Conservation (phyloP, 2,329 filamentous ascomycete genomes). For the Clonostachys solani region DNA sequence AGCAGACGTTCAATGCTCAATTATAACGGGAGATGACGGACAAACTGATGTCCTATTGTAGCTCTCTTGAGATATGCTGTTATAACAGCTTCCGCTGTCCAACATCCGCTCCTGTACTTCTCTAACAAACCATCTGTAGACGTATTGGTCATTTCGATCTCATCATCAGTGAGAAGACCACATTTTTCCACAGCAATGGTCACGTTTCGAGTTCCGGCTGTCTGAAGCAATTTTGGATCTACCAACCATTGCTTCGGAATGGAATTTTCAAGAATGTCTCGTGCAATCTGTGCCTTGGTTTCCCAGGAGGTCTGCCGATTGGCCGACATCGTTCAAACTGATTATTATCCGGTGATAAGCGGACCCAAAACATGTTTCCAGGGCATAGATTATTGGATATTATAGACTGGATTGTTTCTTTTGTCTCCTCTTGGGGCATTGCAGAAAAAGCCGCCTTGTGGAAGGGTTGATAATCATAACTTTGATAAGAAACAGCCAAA, state of each 20-base stretch:
- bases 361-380: too few relatives aligned
- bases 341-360: too few relatives aligned
- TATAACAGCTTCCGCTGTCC: neutral
- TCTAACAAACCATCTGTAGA: neutral
- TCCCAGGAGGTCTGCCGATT: neutral
- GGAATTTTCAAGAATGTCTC: neutral
- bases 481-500: too few relatives aligned
- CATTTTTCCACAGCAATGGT: neutral
- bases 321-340: neutral
- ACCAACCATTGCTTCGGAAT: neutral
- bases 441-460: too few relatives aligned
- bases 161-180: neutral
- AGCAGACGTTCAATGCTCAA: slow-evolving; percentile 1
- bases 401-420: too few relatives aligned
- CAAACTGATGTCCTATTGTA: neutral
- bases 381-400: too few relatives aligned
- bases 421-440: too few relatives aligned
- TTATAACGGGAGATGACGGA: neutral
- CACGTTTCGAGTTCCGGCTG: neutral
- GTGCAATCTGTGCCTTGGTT: neutral
- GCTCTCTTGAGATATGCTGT: neutral
- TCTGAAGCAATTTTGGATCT: neutral
- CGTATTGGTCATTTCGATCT: neutral
- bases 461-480: too few relatives aligned
- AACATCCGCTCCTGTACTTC: neutral